These are phyloP conservation scores for Coemansia sp. DNA, from an alignment of 371 early-diverging fungal species.

Conservation along the genomic window DNA sequence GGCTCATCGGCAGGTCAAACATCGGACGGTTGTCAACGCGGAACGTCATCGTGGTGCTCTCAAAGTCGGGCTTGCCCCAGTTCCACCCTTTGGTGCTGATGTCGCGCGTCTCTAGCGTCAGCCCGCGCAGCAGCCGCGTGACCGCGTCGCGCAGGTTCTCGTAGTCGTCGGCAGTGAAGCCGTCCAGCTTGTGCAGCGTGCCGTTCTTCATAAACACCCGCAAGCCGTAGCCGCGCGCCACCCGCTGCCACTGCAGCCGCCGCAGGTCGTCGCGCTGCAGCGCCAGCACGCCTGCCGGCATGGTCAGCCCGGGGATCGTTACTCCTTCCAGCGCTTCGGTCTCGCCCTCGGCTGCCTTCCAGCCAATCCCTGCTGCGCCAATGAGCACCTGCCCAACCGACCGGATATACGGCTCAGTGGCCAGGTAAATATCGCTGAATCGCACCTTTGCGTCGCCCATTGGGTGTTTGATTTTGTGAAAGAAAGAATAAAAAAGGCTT, in stretches of 20 bases:
- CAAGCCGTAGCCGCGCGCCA: constrained; percentile 81
- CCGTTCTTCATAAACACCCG: constrained; percentile 73
- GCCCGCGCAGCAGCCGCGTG: constrained; percentile 64
- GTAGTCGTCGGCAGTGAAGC: constrained; percentile 74
- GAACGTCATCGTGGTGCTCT: constrained; percentile 77
- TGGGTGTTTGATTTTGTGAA: no score
- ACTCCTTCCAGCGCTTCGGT: constrained; percentile 38
- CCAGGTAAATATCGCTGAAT: constrained; percentile 50
- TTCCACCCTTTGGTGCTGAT: constrained; percentile 91
- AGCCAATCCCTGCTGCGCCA: constrained; percentile 50
- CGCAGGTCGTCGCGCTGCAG: constrained; percentile 50
- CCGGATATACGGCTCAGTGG: constrained; percentile 50
- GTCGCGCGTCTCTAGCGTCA: constrained; percentile 79
- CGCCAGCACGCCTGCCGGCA: constrained; percentile 44
- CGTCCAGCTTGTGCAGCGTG: constrained; percentile 79
- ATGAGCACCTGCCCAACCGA: constrained; percentile 49
- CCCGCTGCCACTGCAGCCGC: constrained; percentile 58
- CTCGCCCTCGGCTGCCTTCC: constrained; percentile 52
- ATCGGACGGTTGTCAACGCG: constrained; percentile 73
- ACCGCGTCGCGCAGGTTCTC: constrained; percentile 73
- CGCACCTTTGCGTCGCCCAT: constrained; percentile 42
- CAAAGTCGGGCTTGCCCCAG: constrained; percentile 92
- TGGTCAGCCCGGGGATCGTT: constrained; percentile 36
- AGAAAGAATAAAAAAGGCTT: no score
- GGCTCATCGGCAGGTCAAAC: constrained; percentile 88